Percentiles rank a stretch among this genome's conserved stretches.
phyloP scores from a whole-genome alignment of 768 basidiomycete genomes.

The Lanmaoa pseudosensibilis region DNA sequence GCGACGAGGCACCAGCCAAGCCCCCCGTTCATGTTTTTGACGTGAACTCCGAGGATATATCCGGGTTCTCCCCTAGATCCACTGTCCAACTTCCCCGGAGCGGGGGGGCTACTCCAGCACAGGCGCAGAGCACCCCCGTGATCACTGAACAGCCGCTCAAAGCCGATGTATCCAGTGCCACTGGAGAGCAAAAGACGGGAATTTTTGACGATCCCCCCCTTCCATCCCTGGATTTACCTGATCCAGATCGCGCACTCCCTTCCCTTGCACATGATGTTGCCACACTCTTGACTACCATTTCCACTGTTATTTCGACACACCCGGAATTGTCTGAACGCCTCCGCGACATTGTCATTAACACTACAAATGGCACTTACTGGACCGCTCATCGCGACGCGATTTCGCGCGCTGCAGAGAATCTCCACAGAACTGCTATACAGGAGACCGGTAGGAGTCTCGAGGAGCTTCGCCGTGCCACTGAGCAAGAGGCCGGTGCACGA shows the following conservation, averaged over 20 bases:
- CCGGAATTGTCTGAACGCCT: conserved; percentile 72
- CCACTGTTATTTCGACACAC: conserved; percentile 56
- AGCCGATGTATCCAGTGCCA: conserved; percentile 6
- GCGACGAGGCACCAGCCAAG: conserved; percentile 48
- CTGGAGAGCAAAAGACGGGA: conserved; percentile 13
- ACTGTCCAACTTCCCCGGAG: conserved; percentile 13
- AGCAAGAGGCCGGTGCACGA: conserved; percentile 64
- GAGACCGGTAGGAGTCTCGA: conserved; percentile 41
- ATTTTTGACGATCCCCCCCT: conserved; percentile 47
- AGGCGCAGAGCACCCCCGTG: conserved; percentile 44
- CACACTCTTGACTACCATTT: conserved; percentile 54
- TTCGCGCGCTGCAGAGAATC: conserved; percentile 54
- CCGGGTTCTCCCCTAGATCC: conserved; percentile 19
- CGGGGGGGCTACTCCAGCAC: conserved; percentile 32
- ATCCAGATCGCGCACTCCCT: conserved; percentile 30
- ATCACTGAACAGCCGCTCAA: conserved; percentile 25
- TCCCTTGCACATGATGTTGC: conserved; percentile 68
- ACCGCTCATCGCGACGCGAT: conserved; percentile 57
- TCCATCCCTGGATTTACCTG: conserved; percentile 42
- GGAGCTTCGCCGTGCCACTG: conserved; percentile 47
- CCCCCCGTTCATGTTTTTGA: conserved; percentile 62
- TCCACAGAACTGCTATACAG: conserved; percentile 47
- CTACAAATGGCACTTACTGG: conserved; percentile 70
- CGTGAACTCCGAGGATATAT: conserved; percentile 32
- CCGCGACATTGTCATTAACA: conserved; percentile 61